phyloP scores from a whole-genome alignment of 257 asterid species.

The Galeopsis tetrahit region DNA sequence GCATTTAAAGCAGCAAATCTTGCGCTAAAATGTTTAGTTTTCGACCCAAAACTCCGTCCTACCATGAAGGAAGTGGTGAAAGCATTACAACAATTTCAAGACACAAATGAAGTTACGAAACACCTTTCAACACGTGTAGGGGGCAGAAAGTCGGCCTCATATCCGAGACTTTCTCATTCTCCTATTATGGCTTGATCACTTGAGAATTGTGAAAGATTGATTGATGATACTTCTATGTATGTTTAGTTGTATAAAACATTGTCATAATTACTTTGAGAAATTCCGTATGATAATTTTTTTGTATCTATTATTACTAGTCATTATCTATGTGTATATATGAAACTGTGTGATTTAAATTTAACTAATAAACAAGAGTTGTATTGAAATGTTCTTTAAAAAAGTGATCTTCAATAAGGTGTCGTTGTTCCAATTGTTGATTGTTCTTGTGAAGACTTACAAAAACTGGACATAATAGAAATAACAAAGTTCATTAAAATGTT shows the following conservation, averaged over 20 bases:
- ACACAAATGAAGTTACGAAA: slow-evolving; percentile 19
- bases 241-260: no score
- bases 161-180: slow-evolving; percentile 22
- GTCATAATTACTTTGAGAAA: neutral
- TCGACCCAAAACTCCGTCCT: slow-evolving; percentile 59
- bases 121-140: neutral
- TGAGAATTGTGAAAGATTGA: neutral
- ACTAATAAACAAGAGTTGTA: no score
- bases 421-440: no score
- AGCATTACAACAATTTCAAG: slow-evolving; percentile 61
- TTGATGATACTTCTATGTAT: no score
- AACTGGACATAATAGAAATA: no score
- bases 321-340: no score
- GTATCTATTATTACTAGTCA: no score
- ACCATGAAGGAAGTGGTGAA: slow-evolving; percentile 63
- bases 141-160: slow-evolving; percentile 13
- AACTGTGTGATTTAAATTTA: no score
- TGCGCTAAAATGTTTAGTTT: slow-evolving; percentile 56
- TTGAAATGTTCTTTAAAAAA: no score
- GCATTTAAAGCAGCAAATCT: slow-evolving; percentile 58
- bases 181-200: neutral
- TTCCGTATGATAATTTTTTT: neutral
- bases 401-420: no score
- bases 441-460: no score
- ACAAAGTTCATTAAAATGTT: no score